Conservation (phyloP, 371 early-diverging fungal genomes). For the Capillidium rhysosporum region DNA sequence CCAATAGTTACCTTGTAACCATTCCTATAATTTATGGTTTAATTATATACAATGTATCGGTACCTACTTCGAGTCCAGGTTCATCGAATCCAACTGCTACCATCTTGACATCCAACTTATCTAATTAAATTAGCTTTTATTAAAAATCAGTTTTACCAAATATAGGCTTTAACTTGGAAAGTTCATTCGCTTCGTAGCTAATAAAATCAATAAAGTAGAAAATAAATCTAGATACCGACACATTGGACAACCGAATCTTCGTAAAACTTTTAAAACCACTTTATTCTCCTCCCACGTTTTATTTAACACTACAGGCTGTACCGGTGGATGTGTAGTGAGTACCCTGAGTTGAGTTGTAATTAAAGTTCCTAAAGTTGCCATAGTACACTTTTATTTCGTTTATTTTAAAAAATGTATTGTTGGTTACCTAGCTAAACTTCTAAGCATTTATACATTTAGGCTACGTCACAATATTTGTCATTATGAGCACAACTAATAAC, state of each 20-base stretch:
- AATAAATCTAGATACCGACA: neutral
- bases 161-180: neutral
- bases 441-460: too few relatives aligned
- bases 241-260: neutral
- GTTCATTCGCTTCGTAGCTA: neutral
- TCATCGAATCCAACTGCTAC: neutral
- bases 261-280: neutral
- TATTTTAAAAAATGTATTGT: too few relatives aligned
- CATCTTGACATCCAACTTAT: slow-evolving; percentile 2
- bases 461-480: too few relatives aligned
- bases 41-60: neutral
- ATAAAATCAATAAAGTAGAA: neutral
- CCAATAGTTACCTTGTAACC: neutral
- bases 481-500: too few relatives aligned
- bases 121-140: neutral
- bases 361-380: too few relatives aligned
- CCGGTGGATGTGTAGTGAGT: too few relatives aligned
- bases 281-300: neutral
- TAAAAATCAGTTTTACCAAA: neutral
- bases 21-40: neutral
- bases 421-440: too few relatives aligned
- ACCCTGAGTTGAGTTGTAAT: too few relatives aligned
- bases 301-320: too few relatives aligned
- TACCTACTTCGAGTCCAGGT: neutral
- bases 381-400: too few relatives aligned